These are phyloP conservation scores for Sugiyamaella japonica DNA, from an alignment of 1,139 yeast genomes.

Conservation along the genomic window DNA sequence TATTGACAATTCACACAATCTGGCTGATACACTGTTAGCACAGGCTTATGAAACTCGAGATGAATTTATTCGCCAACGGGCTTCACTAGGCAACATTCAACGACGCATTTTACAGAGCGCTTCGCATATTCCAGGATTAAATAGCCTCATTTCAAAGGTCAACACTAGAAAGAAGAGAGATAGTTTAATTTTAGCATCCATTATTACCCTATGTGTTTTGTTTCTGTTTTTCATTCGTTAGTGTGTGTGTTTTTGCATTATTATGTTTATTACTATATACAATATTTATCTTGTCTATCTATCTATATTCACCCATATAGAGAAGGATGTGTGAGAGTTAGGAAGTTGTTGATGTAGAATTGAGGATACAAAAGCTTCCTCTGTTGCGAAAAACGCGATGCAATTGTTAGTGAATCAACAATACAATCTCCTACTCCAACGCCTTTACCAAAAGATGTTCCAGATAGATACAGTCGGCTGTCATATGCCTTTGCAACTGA, in stretches of 20 bases:
- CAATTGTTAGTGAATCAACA: conserved; percentile 59
- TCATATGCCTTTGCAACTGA: conserved; percentile 42
- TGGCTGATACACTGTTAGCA: conserved; percentile 75
- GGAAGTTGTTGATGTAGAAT: conserved; percentile 33
- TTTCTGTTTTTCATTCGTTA: conserved; percentile 58
- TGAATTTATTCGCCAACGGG: conserved; percentile 72
- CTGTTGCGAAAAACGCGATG: conserved; percentile 42
- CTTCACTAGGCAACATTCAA: conserved; percentile 62
- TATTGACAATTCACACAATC: conserved; percentile 67
- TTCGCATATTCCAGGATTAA: conserved; percentile 78
- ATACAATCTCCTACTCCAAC: conserved; percentile 92
- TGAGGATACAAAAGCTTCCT: conserved; percentile 37
- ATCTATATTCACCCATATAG: conserved; percentile 20
- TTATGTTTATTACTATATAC: conserved; percentile 11
- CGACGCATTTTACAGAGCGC: conserved; percentile 61
- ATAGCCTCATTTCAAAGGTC: conserved; percentile 71
- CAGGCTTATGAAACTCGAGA: conserved; percentile 92
- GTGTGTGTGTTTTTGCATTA: conserved; percentile 11
- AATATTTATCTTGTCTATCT: conserved; percentile 1
- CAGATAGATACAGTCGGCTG: conserved; percentile 62
- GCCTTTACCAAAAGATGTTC: conserved; percentile 80
- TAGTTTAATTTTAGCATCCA: conserved; percentile 73
- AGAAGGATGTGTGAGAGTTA: conserved; percentile 30
- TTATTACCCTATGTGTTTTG: conserved; percentile 72
- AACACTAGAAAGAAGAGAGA: conserved; percentile 89